Conservation (phyloP, 2,329 filamentous ascomycete genomes). For the Sarocladium kiliense region DNA sequence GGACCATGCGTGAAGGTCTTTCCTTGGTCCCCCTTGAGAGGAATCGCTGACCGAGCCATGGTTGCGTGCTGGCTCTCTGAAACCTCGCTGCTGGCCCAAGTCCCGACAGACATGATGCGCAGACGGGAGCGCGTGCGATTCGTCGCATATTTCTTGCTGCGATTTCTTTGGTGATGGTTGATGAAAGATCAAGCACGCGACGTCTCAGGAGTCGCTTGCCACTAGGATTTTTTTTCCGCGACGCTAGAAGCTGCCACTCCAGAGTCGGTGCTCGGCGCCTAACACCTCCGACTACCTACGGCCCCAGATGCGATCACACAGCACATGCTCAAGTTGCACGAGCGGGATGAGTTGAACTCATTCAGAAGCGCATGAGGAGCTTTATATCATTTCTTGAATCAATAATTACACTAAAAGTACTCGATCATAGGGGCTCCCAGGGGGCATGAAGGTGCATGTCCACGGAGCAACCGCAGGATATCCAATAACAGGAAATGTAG, state of each 20-base stretch:
- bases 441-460: too few species aligned
- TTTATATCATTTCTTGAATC: too few species aligned
- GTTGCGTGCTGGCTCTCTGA: slow-evolving; percentile 13
- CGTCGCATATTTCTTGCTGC: slow-evolving; percentile 8
- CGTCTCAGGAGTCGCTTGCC: neutral
- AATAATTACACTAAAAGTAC: too few species aligned
- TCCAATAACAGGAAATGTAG: too few species aligned
- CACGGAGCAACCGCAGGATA: neutral
- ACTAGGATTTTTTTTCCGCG: slow-evolving; percentile 5
- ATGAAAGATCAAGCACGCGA: neutral
- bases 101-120: slow-evolving; percentile 17
- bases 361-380: too few species aligned
- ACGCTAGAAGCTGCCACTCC: neutral
- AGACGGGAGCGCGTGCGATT: slow-evolving; percentile 13
- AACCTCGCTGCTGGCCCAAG: slow-evolving; percentile 13
- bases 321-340: too few species aligned
- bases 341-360: too few species aligned
- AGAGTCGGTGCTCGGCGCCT: neutral
- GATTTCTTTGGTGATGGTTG: neutral
- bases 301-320: too few species aligned
- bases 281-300: neutral
- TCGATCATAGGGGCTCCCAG: too few species aligned
- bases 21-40: slow-evolving; percentile 25
- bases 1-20: slow-evolving; percentile 52
- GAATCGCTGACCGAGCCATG: slow-evolving; percentile 30